phyloP scores from a whole-genome alignment of 2,329 filamentous ascomycete species.

The Hymenoscyphus linearis region DNA sequence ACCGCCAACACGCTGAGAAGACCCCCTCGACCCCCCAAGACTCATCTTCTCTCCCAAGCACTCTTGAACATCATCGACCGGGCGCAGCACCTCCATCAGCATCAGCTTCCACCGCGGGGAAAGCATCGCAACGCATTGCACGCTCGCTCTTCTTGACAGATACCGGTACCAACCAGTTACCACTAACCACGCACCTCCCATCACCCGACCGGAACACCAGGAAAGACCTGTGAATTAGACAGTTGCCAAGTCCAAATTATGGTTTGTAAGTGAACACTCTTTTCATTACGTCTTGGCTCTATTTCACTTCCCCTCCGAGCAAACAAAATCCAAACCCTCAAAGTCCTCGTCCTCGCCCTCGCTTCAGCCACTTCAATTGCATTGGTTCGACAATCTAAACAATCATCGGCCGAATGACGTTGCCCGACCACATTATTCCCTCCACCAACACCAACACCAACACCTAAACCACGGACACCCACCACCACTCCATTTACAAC shows the following conservation, averaged over 20 bases:
- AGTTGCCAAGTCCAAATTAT: slow-evolving; percentile 19
- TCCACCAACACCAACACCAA: background rate
- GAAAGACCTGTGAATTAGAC: background rate
- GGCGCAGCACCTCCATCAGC: too few species aligned
- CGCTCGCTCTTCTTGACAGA: too few species aligned
- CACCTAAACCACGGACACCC: too few species aligned
- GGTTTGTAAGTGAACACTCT: slow-evolving; percentile 22
- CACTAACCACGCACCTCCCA: background rate
- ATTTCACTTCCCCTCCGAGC: background rate
- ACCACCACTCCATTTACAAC: too few species aligned
- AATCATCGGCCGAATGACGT: slow-evolving; percentile 6
- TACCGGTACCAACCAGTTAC: too few species aligned
- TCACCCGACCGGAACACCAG: slow-evolving; percentile 2
- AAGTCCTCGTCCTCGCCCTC: background rate
- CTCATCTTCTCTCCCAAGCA: too few species aligned
- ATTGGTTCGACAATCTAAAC: background rate
- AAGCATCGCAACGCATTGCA: too few species aligned
- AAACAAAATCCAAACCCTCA: background rate
- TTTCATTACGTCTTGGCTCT: slow-evolving; percentile 4
- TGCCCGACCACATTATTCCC: background rate
- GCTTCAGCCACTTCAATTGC: background rate
- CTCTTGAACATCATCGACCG: too few species aligned
- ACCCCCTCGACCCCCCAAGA: too few species aligned
- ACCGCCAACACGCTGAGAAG: too few species aligned
- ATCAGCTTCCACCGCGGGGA: too few species aligned